phyloP scores from a whole-genome alignment of 805 yeast genomes.

The Yarrowia porcina region DNA sequence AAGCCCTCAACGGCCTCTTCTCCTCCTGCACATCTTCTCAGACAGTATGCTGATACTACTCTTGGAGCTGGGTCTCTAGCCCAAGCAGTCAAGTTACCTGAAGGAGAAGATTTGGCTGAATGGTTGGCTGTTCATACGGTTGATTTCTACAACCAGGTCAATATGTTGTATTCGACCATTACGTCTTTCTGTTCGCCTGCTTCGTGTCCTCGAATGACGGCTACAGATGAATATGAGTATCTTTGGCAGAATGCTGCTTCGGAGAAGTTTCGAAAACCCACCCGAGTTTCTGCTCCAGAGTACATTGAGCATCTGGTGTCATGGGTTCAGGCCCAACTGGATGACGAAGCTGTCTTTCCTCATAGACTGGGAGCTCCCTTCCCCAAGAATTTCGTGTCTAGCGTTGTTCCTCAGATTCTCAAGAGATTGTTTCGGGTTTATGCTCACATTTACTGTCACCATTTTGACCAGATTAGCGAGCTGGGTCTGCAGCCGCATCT shows the following conservation, averaged over 20 bases:
- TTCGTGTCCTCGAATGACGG: constrained; percentile 97
- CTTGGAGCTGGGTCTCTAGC: constrained; percentile 87
- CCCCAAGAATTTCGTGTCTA: constrained; percentile 72
- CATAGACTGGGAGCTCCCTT: constrained; percentile 87
- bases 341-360: constrained; percentile 88
- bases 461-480: constrained; percentile 91
- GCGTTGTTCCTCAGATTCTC: constrained; percentile 78
- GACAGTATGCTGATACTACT: constrained; percentile 90
- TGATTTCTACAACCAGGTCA: constrained; percentile 92
- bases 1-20: constrained; percentile 37
- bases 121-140: constrained; percentile 99
- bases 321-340: constrained; percentile 92
- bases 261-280: constrained; percentile 61
- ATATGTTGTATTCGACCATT: constrained; percentile 93
- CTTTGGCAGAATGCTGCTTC: constrained; percentile 78
- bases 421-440: constrained; percentile 90
- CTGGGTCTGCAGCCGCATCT: constrained; percentile 88
- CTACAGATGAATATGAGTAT: constrained; percentile 94
- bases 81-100: constrained; percentile 91
- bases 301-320: constrained; percentile 90
- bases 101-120: constrained; percentile 85
- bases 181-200: constrained; percentile 94
- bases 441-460: constrained; percentile 97
- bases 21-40: constrained; percentile 44
- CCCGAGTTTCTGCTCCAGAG: constrained; percentile 88